Conservation (phyloP, 352 stramenopile genomes). For the Globisporangium cylindrosporum region DNA sequence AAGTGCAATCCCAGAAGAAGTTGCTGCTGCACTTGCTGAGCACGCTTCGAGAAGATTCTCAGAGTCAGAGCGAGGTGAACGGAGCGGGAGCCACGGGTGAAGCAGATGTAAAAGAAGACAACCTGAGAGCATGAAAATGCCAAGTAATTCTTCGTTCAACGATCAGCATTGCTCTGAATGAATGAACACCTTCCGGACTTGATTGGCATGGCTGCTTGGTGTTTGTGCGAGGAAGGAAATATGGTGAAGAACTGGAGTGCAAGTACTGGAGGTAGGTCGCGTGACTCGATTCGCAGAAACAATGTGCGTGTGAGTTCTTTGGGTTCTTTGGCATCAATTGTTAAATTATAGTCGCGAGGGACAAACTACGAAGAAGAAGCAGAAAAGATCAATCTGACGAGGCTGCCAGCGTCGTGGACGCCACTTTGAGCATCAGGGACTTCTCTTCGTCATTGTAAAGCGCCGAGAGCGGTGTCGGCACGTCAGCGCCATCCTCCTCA, state of each 20-base stretch:
- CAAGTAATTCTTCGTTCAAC: too few relatives aligned
- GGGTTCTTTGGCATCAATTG: not conserved
- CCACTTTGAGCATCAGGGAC: conserved; percentile 52
- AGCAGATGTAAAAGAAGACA: not conserved
- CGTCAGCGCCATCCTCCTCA: conserved; percentile 30
- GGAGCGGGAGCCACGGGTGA: not conserved
- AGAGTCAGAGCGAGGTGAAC: conserved; percentile 1
- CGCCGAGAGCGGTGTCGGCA: conserved; percentile 56
- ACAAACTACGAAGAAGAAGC: not conserved
- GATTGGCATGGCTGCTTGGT: not conserved
- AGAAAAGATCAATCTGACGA: not conserved
- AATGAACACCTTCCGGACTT: not conserved
- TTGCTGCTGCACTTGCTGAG: conserved; percentile 35
- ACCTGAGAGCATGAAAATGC: not conserved
- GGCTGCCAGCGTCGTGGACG: not conserved
- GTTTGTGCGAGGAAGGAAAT: too few relatives aligned
- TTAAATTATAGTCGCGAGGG: not conserved
- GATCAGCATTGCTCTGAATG: not conserved
- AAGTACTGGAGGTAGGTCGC: not conserved
- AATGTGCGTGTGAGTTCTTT: not conserved
- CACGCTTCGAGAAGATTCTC: conserved; percentile 20
- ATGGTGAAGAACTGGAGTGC: not conserved
- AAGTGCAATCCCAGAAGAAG: conserved; percentile 33
- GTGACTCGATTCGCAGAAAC: not conserved
- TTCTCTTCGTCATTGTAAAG: conserved; percentile 79